Conservation (phyloP, 1,284 basidiomycete species). For the Hypsizygus ulmarius region DNA sequence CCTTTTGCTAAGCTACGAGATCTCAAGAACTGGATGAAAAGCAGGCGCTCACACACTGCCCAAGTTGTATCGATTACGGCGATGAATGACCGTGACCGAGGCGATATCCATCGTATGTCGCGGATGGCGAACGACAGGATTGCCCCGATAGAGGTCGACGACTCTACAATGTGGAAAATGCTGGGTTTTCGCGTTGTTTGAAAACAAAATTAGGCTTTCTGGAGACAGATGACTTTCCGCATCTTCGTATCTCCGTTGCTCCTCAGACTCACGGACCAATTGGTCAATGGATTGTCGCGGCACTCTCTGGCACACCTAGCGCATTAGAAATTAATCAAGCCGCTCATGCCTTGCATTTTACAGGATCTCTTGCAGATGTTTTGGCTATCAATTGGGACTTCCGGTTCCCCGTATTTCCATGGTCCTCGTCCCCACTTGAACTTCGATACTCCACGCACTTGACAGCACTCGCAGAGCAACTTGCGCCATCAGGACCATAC, state of each 20-base stretch:
- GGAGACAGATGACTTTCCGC: constrained; percentile 12
- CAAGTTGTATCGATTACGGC: constrained; percentile 21
- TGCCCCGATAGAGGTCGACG: constrained; percentile 9
- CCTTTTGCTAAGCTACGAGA: constrained; percentile 31
- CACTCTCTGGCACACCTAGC: constrained; percentile 9
- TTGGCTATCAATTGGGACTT: constrained; percentile 41
- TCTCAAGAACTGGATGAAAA: constrained; percentile 36
- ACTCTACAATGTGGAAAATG: constrained; percentile 21
- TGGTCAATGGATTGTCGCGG: constrained; percentile 16
- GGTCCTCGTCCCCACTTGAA: background rate
- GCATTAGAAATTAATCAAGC: constrained; percentile 35
- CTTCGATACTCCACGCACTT: constrained; percentile 39
- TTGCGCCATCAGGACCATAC: constrained; percentile 37
- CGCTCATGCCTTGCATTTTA: background rate
- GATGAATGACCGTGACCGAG: background rate
- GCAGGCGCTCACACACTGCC: constrained; percentile 8
- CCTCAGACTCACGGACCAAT: constrained; percentile 9
- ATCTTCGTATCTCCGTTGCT: constrained; percentile 4
- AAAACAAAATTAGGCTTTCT: constrained; percentile 26
- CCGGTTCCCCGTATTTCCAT: constrained; percentile 28
- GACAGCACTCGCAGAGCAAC: constrained; percentile 34
- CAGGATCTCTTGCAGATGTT: background rate
- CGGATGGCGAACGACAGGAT: no score
- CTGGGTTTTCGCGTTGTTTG: constrained; percentile 29
- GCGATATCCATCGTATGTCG: no score